Conservation (phyloP, 1,284 basidiomycete genomes). For the Inonotus hispidus region DNA sequence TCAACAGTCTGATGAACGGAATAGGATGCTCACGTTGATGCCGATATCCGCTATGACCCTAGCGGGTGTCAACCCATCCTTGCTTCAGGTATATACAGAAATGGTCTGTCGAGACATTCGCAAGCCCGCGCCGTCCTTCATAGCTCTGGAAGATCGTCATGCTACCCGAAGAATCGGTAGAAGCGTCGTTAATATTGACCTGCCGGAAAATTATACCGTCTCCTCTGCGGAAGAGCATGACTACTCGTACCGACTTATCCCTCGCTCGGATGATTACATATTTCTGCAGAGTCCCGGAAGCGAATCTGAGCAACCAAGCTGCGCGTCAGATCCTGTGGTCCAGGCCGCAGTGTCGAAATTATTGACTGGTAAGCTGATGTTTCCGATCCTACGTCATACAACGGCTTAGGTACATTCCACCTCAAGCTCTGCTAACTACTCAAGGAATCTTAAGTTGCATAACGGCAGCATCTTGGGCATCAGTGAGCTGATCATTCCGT, state of each 20-base stretch:
- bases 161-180: neutral
- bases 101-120: conserved; percentile 51
- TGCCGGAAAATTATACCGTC: neutral
- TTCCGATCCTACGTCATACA: neutral
- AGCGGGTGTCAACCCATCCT: conserved; percentile 54
- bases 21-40: conserved; percentile 50
- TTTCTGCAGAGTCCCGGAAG: neutral
- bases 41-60: conserved; percentile 50
- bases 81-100: conserved; percentile 57
- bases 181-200: neutral
- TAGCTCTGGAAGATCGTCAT: neutral
- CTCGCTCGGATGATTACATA: neutral
- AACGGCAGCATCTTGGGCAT: conserved; percentile 84
- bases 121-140: conserved; percentile 33
- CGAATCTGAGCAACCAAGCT: conserved; percentile 27
- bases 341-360: conserved; percentile 68
- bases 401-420: neutral
- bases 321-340: conserved; percentile 67
- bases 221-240: neutral
- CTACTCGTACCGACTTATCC: neutral
- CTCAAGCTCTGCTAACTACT: conserved; percentile 52
- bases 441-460: conserved; percentile 69
- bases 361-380: conserved; percentile 45
- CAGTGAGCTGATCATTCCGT: conserved; percentile 38
- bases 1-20: neutral